Conservation (phyloP, 1,284 basidiomycete species). For the Mycena sp. region DNA sequence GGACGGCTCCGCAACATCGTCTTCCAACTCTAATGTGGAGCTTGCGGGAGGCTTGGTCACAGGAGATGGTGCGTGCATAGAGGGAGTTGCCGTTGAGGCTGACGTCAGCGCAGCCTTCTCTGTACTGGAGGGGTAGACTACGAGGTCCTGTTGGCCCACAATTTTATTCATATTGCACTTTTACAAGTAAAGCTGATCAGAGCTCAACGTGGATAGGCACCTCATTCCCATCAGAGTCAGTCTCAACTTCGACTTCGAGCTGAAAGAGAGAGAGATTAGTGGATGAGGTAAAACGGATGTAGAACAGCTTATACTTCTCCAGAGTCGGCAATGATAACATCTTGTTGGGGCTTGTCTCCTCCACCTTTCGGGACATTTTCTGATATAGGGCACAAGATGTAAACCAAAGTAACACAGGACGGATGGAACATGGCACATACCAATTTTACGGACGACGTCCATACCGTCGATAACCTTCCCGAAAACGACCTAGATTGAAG, state of each 20-base stretch:
- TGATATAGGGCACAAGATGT: too few species aligned
- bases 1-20: slow-evolving; percentile 16
- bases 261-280: slow-evolving; percentile 40
- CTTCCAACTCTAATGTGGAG: slow-evolving; percentile 36
- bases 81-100: neutral
- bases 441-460: slow-evolving; percentile 82
- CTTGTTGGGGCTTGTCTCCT: slow-evolving; percentile 75
- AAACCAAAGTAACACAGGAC: neutral
- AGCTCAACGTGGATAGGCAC: slow-evolving; percentile 94
- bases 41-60: slow-evolving; percentile 30
- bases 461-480: slow-evolving; percentile 91
- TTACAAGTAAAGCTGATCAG: slow-evolving; percentile 62
- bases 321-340: slow-evolving; percentile 81
- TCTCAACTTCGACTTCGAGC: slow-evolving; percentile 61
- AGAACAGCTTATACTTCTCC: slow-evolving; percentile 78
- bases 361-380: slow-evolving; percentile 76
- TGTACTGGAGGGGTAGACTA: slow-evolving; percentile 24
- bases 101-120: slow-evolving; percentile 25
- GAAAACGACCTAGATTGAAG: slow-evolving; percentile 79
- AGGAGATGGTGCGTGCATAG: slow-evolving; percentile 16
- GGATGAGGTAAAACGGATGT: slow-evolving; percentile 15
- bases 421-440: slow-evolving; percentile 50
- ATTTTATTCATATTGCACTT: slow-evolving; percentile 49
- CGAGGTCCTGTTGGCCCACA: slow-evolving; percentile 42
- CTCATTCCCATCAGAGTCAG: slow-evolving; percentile 79